Percentiles rank a stretch among this genome's conserved stretches.
phyloP scores from a whole-genome alignment of 306 rosid genomes.

The Vicia faba region DNA sequence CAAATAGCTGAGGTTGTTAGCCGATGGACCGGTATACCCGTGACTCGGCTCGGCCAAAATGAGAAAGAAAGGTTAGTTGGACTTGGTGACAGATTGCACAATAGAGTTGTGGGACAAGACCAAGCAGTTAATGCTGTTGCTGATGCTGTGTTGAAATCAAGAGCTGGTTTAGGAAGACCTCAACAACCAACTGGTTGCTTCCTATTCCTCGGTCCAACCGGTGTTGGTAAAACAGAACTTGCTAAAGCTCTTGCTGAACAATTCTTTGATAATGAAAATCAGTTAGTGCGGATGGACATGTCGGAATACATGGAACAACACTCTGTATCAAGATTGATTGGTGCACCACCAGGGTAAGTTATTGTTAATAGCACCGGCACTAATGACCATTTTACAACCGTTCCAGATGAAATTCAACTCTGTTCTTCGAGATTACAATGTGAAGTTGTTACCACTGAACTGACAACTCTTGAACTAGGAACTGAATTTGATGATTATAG shows the following conservation, averaged over 20 bases:
- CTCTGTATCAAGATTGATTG: constrained; percentile 76
- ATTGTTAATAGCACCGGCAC: not conserved
- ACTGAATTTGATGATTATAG: no score
- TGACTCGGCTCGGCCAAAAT: constrained; percentile 84
- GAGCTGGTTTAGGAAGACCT: constrained; percentile 84
- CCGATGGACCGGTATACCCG: constrained; percentile 91
- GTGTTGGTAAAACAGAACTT: constrained; percentile 94
- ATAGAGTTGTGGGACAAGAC: constrained; percentile 86
- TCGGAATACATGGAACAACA: constrained; percentile 95
- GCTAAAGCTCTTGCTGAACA: constrained; percentile 92
- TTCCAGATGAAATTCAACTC: no score
- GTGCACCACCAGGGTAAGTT: constrained; percentile 94
- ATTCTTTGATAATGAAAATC: constrained; percentile 77
- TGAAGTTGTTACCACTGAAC: no score
- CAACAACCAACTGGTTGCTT: constrained; percentile 92
- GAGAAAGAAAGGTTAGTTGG: constrained; percentile 75
- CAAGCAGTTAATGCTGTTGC: constrained; percentile 81
- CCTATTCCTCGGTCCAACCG: constrained; percentile 87
- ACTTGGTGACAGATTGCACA: constrained; percentile 75
- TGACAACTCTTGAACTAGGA: no score
- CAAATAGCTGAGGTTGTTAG: constrained; percentile 88
- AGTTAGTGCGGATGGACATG: constrained; percentile 78
- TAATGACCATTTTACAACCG: no score
- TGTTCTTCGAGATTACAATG: no score
- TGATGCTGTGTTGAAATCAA: constrained; percentile 76